Conservation (phyloP, 192 early-diverging fungal species). For the Coemansia brasiliensis region DNA sequence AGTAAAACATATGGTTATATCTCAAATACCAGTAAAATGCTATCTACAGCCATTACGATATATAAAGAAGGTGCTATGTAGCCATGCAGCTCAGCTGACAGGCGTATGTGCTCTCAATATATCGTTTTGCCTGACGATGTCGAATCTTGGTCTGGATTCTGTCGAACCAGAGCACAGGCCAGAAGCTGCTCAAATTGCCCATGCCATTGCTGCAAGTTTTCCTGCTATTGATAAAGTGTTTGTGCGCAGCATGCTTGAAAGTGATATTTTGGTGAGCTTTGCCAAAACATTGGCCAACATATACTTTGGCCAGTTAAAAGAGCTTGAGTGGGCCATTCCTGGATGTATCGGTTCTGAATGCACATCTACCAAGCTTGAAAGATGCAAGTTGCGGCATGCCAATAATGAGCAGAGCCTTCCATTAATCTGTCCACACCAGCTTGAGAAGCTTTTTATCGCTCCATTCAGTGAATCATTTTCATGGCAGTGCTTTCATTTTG, state of each 20-base stretch:
- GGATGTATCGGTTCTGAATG: neutral
- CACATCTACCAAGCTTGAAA: neutral
- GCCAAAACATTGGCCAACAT: neutral
- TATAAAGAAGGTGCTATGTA: neutral
- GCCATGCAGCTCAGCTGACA: neutral
- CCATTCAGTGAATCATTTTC: neutral
- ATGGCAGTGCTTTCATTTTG: conserved; percentile 3
- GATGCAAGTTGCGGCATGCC: neutral
- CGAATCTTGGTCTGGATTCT: neutral
- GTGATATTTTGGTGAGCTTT: neutral
- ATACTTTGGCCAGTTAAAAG: conserved; percentile 3
- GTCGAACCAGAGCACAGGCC: neutral
- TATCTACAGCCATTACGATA: neutral
- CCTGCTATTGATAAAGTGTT: neutral
- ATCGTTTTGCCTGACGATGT: neutral
- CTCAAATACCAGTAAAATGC: neutral
- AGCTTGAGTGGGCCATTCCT: neutral
- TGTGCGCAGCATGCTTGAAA: neutral
- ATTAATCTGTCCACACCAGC: neutral
- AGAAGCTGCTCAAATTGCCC: neutral
- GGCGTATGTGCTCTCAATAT: neutral
- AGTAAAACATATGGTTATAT: neutral
- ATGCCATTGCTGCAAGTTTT: neutral
- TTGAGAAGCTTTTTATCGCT: neutral
- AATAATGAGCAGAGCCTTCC: conserved; percentile 5